A percentile compares a stretch with the other conserved stretches of the same genome.
phyloP scores from a whole-genome alignment of 768 basidiomycete species.

The Tricholoma sp. region DNA sequence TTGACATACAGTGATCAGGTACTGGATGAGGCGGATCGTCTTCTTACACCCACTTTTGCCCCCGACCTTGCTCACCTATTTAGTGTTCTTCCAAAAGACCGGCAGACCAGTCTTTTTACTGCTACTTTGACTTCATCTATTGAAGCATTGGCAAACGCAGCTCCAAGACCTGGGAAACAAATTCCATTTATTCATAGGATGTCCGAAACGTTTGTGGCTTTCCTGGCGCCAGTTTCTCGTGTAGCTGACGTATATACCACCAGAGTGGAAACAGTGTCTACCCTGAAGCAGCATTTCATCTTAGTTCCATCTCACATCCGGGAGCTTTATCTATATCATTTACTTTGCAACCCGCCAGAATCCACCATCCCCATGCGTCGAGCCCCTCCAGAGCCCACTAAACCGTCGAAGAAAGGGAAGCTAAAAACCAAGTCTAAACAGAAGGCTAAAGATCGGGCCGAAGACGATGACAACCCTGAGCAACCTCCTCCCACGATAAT shows the following conservation, averaged over 20 bases:
- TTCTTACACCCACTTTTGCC: slow-evolving; percentile 86
- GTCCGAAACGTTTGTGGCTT: slow-evolving; percentile 53
- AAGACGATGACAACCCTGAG: slow-evolving; percentile 48
- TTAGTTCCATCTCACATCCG: slow-evolving; percentile 94
- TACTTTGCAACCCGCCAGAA: slow-evolving; percentile 86
- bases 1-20: slow-evolving; percentile 46
- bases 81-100: slow-evolving; percentile 65
- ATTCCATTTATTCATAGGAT: slow-evolving; percentile 85
- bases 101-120: slow-evolving; percentile 97
- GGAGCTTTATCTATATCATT: slow-evolving; percentile 85
- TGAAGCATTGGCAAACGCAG: slow-evolving; percentile 64
- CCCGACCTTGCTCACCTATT: slow-evolving; percentile 81
- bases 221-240: not conserved
- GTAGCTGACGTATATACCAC: slow-evolving; percentile 4
- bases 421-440: slow-evolving; percentile 24
- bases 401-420: slow-evolving; percentile 24
- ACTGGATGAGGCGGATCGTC: slow-evolving; percentile 93
- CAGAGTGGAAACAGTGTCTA: slow-evolving; percentile 87
- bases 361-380: slow-evolving; percentile 65
- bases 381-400: slow-evolving; percentile 49
- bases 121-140: slow-evolving; percentile 90
- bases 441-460: slow-evolving; percentile 30
- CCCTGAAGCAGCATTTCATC: slow-evolving; percentile 83
- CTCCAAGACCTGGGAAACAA: slow-evolving; percentile 78
- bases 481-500: slow-evolving; percentile 96